These are phyloP conservation scores for Crucihimalaya himalaica DNA, from an alignment of 345 rosid genomes.

Conservation along the genomic window DNA sequence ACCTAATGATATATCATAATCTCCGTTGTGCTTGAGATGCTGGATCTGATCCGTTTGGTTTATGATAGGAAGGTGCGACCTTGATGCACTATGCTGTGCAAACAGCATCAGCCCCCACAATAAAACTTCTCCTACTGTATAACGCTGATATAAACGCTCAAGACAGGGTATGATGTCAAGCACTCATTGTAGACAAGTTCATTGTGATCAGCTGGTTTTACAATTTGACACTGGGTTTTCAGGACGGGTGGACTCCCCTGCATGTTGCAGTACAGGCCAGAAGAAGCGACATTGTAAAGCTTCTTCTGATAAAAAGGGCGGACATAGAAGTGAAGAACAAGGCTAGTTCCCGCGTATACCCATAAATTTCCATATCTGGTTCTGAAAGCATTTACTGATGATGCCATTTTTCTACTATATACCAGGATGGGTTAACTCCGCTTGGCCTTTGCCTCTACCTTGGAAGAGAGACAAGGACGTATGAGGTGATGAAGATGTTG, in stretches of 20 bases:
- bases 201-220: slow-evolving; percentile 19
- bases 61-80: slow-evolving; percentile 80
- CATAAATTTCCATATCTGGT: not conserved
- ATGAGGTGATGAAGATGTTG: slow-evolving; percentile 72
- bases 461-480: slow-evolving; percentile 64
- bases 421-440: slow-evolving; percentile 83
- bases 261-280: slow-evolving; percentile 89
- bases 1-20: not conserved
- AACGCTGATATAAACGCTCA: slow-evolving; percentile 79
- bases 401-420: not conserved
- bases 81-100: slow-evolving; percentile 94
- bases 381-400: not conserved
- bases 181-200: not conserved
- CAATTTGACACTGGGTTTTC: slow-evolving; percentile 30
- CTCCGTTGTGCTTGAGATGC: slow-evolving; percentile 23
- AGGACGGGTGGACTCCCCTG: slow-evolving; percentile 98
- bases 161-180: slow-evolving; percentile 63
- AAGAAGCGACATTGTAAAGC: slow-evolving; percentile 80
- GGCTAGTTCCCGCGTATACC: slow-evolving; percentile 36
- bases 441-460: slow-evolving; percentile 75
- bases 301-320: slow-evolving; percentile 79
- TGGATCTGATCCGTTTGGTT: slow-evolving; percentile 23
- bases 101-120: slow-evolving; percentile 71
- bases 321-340: slow-evolving; percentile 59
- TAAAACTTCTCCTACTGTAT: slow-evolving; percentile 75